phyloP scores from a whole-genome alignment of 1,284 basidiomycete species.

The Grifola frondosa region DNA sequence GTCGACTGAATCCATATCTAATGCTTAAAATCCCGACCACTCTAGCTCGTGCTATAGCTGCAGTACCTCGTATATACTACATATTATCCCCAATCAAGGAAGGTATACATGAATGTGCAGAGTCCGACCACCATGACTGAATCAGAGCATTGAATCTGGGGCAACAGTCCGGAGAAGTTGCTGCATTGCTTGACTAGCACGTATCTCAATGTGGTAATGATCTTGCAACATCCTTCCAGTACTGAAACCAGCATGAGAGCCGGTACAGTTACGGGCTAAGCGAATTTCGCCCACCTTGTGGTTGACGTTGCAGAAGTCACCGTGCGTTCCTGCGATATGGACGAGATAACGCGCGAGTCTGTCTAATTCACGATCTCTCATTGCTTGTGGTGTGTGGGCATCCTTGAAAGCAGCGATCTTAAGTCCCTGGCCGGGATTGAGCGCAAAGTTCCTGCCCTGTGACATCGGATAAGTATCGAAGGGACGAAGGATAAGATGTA shows the following conservation, averaged over 20 bases:
- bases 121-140: too few relatives aligned
- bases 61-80: too few relatives aligned
- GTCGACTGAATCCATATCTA: too few relatives aligned
- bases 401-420: conserved; percentile 83
- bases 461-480: not conserved
- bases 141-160: too few relatives aligned
- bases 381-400: conserved; percentile 61
- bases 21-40: too few relatives aligned
- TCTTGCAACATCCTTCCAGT: conserved; percentile 32
- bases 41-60: too few relatives aligned
- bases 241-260: conserved; percentile 11
- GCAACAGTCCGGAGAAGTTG: too few relatives aligned
- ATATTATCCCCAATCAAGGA: too few relatives aligned
- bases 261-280: too few relatives aligned
- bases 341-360: conserved; percentile 66
- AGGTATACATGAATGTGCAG: too few relatives aligned
- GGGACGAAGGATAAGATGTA: not conserved
- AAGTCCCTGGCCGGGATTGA: conserved; percentile 82
- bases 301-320: conserved; percentile 55
- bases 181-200: too few relatives aligned
- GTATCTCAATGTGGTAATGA: conserved; percentile 25
- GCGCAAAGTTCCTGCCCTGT: conserved; percentile 80
- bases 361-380: conserved; percentile 66
- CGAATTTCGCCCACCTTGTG: conserved; percentile 66
- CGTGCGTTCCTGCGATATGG: conserved; percentile 47